Base-by-base conservation (phyloP, 192 early-diverging fungal species). In the Chytriomyces hyalinus region DNA sequence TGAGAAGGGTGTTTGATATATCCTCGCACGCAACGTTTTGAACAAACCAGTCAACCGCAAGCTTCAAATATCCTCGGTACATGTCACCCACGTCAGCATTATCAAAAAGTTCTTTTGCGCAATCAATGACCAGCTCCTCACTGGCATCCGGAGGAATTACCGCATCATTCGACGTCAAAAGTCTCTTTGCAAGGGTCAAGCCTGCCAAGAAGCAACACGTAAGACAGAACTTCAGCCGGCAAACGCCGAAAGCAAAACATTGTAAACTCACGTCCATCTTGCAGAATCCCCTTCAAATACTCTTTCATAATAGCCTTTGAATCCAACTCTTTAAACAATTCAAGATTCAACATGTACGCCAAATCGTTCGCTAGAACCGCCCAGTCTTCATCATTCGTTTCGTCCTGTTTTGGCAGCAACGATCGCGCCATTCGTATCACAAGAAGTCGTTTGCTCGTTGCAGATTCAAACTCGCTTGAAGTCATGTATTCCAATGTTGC, bases 41-140 rank as follows among this genome's bases (percentile, higher is more conserved):
- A 26, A 50, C 78, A 47, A 82, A 92, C 92, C 93, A 94, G 49
- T 94, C 90, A 48, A 83, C 85, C 43, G 93, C 92, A 77, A 90
- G 75, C 65, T 92, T 92, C 88, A 93, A 85, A 48, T 85, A 81
- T 10, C 92, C 92, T n/a, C 86, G 69, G 49, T 86, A 76, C 84
- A 87, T 86, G 46, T 92, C 90, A 6, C 92, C 90, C 17, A 82
- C 84, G n/a, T 87, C 83, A 17, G 93, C 86, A 67, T 94, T 94
- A 67, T 92, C 92, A 80, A 84, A 92, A 73, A 91, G 91, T 73
- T 94, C 93, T 69, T 82, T 79, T 8, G 90, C 89, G 36, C 90
- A 86, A 69, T 92, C 88, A 64, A 94, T 85, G 6, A 93, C 85
- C 20, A 94, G 71, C 62, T 87, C 81, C 65, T 94, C 90, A 9